Percentiles rank a stretch among this genome's conserved stretches.
Evolutionary conservation across 202 grass and related monocot species (phyloP).

Genomic region (Panicum virgatum): DNA sequence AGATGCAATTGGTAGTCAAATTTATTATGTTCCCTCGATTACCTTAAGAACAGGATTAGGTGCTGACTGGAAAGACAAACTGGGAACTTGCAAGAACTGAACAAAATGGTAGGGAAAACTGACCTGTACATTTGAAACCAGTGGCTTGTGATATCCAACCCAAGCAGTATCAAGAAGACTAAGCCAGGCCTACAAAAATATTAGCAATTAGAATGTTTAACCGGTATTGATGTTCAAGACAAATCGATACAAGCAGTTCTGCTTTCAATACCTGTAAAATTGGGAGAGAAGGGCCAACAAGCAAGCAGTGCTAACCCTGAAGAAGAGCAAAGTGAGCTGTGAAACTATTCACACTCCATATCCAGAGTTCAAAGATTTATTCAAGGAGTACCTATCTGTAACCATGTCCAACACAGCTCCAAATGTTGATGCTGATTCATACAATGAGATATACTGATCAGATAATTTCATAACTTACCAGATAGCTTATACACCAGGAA

Average conservation of each 20-base stretch:
- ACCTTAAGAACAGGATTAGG: background rate
- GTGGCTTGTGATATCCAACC: conserved; percentile 95
- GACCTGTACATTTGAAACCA: conserved; percentile 99
- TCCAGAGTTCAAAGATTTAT: conserved; percentile 34
- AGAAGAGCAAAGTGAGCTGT: conserved; percentile 50
- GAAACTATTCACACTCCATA: conserved; percentile 34
- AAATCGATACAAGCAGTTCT: conserved; percentile 13
- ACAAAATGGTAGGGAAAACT: conserved; percentile 31
- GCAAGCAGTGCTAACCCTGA: conserved; percentile 98
- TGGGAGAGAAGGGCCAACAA: conserved; percentile 92
- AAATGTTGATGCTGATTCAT: conserved; percentile 91
- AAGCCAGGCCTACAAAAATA: conserved; percentile 75
- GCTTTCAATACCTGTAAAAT: conserved; percentile 75
- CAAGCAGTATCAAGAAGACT: conserved; percentile 86
- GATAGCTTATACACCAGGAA: conserved; percentile 9
- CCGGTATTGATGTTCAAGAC: conserved; percentile 14
- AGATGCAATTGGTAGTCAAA: background rate
- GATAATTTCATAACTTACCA: background rate
- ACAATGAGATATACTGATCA: conserved; percentile 42
- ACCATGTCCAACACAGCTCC: conserved; percentile 99
- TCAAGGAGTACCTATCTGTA: conserved; percentile 79
- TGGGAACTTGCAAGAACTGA: conserved; percentile 6
- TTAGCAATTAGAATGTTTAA: conserved; percentile 6
- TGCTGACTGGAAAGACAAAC: conserved; percentile 27
- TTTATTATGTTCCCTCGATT: conserved; percentile 3